Base-by-base conservation (phyloP, 2,329 filamentous ascomycete genomes). In the Colletotrichum liriopes region DNA sequence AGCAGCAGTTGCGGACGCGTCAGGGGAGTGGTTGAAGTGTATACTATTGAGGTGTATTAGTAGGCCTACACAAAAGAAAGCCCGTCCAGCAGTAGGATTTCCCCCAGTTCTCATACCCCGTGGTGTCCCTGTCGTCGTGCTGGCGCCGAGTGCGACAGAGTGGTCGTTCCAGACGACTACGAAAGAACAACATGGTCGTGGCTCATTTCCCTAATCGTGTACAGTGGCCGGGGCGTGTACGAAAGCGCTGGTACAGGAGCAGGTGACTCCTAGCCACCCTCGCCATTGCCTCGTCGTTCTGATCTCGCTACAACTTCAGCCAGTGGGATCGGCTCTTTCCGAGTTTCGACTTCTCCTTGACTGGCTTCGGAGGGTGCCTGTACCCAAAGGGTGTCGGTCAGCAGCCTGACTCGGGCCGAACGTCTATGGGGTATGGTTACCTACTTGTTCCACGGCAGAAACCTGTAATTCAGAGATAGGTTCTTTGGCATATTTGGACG, bases 21-120 rank as follows among this genome's bases (percentile, higher is more conserved):
- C 12, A 56, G 20, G 29, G 23, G 11, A 41, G 18, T 14, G 29
- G 35, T n/a, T 65, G 39, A 56, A 45, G 23, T 55, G 62, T 55
- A 65, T 66, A 49, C 39, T 37, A 59, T 35, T 59, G 55, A 47
- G n/a, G 45, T 54, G 56, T 67, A 61, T 67, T n/a, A 35, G 47
- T 67, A 67, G 37, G 20, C 43, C 26, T 65, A 23, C 16, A 39
- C 20, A 54, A 23, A n/a, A 47, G 14, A 26, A 56, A 55, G 39
- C 26, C 37, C 9, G 20, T 32, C 37, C 35, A 26, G 7, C 12
- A 9, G n/a, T 18, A 12, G 32, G 35, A 23, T 2, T 11, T 12
- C 12, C 14, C 14, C 45, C 32, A 26, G 5, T 18, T 26, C 16
- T 5, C 35, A 37, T 26, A 32, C 29, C 29, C 29, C 29, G 6